These are phyloP conservation scores for Boletus vermiculosoides DNA, from an alignment of 768 basidiomycete genomes.

Conservation along the genomic window DNA sequence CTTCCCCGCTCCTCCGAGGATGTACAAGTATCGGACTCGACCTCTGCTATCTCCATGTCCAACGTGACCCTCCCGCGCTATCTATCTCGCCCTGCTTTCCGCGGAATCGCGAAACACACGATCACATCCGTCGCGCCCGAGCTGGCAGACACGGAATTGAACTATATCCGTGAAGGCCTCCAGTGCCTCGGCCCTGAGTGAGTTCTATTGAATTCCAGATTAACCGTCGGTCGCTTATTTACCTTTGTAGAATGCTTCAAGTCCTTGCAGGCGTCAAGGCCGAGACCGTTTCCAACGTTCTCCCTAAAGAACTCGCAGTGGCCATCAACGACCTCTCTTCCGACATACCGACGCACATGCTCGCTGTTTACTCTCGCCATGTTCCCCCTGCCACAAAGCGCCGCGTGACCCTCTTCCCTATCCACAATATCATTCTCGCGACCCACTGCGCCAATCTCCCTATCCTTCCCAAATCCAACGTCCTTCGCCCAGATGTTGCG, in stretches of 20 bases:
- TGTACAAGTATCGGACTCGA: not conserved
- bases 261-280: constrained; percentile 32
- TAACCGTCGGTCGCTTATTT: constrained; percentile 6
- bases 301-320: constrained; percentile 30
- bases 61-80: constrained; percentile 24
- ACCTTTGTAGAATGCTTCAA: constrained; percentile 26
- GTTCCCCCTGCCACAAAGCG: constrained; percentile 26
- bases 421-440: constrained; percentile 38
- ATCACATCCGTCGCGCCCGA: constrained; percentile 29
- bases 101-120: constrained; percentile 9
- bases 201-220: not conserved
- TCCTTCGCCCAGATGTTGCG: constrained; percentile 7
- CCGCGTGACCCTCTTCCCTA: constrained; percentile 36
- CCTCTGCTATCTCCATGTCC: constrained; percentile 8
- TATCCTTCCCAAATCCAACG: constrained; percentile 14
- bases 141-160: constrained; percentile 20
- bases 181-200: constrained; percentile 29
- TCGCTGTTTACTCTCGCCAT: constrained; percentile 30
- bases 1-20: constrained; percentile 24
- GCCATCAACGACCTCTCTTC: constrained; percentile 31
- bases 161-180: constrained; percentile 30
- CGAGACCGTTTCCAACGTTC: constrained; percentile 15
- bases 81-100: constrained; percentile 21
- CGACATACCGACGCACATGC: constrained; percentile 34
- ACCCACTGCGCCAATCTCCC: constrained; percentile 32